phyloP scores from a whole-genome alignment of 228 moss, liverwort and hornwort genomes.

The Sphagnum fallax region DNA sequence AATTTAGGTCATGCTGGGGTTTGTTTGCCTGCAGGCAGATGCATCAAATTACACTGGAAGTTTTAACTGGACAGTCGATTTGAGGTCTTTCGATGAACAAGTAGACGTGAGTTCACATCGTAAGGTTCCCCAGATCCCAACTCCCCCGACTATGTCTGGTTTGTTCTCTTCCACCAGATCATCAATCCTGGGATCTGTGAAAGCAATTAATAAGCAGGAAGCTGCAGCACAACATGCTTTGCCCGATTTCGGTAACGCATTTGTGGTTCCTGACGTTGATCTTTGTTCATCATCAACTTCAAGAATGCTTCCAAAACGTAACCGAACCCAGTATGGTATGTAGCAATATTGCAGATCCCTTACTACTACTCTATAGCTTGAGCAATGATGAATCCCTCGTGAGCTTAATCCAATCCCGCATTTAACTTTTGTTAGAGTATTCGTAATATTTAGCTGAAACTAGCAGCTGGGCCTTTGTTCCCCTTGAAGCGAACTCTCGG shows the following conservation, averaged over 20 bases:
- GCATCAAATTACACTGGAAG: constrained; percentile 53
- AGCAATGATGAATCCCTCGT: too few relatives aligned
- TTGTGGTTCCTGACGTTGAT: constrained; percentile 49
- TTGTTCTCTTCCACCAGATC: constrained; percentile 18
- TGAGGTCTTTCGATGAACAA: constrained; percentile 76
- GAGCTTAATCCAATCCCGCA: too few relatives aligned
- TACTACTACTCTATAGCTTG: too few relatives aligned
- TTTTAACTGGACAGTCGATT: constrained; percentile 84
- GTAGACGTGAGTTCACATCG: constrained; percentile 25
- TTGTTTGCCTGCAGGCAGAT: constrained; percentile 48
- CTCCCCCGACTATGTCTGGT: constrained; percentile 14
- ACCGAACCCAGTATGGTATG: too few relatives aligned
- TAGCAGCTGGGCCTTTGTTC: too few relatives aligned
- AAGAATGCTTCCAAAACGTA: too few relatives aligned
- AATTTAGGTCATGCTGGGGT: too few relatives aligned
- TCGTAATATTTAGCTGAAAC: too few relatives aligned
- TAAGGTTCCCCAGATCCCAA: constrained; percentile 49
- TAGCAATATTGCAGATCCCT: too few relatives aligned
- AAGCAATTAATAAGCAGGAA: constrained; percentile 24
- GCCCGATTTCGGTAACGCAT: constrained; percentile 35
- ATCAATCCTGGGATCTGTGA: constrained; percentile 18
- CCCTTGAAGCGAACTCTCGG: too few relatives aligned
- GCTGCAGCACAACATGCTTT: constrained; percentile 10
- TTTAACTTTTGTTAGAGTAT: too few relatives aligned
- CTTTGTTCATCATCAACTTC: constrained; percentile 12